Evolutionary conservation across 805 yeast genomes (phyloP), one percentile per base, ranked within the genome.

Genomic region (Starmera quercuum): DNA sequence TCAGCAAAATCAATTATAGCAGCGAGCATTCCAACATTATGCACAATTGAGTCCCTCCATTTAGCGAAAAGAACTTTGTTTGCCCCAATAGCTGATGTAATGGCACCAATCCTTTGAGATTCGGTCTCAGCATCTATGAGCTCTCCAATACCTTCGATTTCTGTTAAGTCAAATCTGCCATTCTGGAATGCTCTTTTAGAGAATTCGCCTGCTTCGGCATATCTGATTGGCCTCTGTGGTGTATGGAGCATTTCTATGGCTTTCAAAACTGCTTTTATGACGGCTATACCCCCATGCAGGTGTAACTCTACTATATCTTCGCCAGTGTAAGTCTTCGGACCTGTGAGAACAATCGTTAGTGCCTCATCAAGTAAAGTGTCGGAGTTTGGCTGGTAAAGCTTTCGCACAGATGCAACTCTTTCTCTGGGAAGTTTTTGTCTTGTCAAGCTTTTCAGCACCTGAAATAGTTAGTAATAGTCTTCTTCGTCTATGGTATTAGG

Each of bases 1-100:
- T 92, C 97, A 7, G 95, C 90, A 57, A 92, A 92, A 58, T 92
- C 98, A 26, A 92, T 85, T 2, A 88, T 68, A 0, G 97, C 95
- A 0, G 97, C 77, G 34, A 90, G 55, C 32, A 80, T 58, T 0
- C 95, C 95, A 33, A 81, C 71, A 38, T 75, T 70, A 4, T 76
- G 60, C 2, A 90, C 66, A 3, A 92, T 66, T 13, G 64, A 57
- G 6, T 64, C 49, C 47, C 96, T 67, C 97, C 97, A 88, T 1
- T 49, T 20, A 7, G 54, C 49, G 49, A 84, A 84, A 20, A 72
- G 42, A 4, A 48, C 40, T 36, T 70, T 74, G 29, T 79, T 76
- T 21, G 68, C 60, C 1, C 97, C 97, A 7, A 75, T 71, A 42
- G 90, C 76, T 19, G 90, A 76, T 3, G 70, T 63, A 12, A 87